Evolutionary conservation across 2,329 filamentous ascomycete species (phyloP), one percentile per base, ranked within the genome.

Genomic region (Phialophora verrucosa): DNA sequence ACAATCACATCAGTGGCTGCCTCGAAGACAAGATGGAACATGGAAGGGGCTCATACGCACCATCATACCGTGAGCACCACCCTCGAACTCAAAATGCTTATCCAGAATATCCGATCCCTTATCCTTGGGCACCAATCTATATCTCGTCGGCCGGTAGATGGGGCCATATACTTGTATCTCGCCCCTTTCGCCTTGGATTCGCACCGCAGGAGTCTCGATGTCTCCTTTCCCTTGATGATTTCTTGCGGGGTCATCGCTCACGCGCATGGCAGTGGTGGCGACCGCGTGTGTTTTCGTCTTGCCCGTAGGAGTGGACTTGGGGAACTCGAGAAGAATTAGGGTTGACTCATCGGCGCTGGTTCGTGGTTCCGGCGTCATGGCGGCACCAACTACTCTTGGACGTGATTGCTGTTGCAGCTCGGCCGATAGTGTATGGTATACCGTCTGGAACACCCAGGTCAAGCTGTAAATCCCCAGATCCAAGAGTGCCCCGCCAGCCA

Each of bases 381-480:
- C 85, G 75, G 77, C 91, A 85, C 73, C 92, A 90, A 78, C 55
- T 17, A 66, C 59, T 10, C 80, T 77, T 38, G 77, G 83, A 1
- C 89, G 84, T 44, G 42, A 53, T 53, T 63, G 58, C 29, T 62
- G 25, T 56, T 51, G 31, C 35, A 64, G 47, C n/a, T 59, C 58
- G 10, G 63, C 27, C 32, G 64, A 62, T 74, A 93, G 90, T 3
- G 91, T 87, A 77, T 93, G 91, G 58, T 69, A 74, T 62, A 71
- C 66, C 23, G 66, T 73, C 70, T 73, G 64, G 80, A 96, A 96
- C 32, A 96, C 85, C 93, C 93, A 97, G 31, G 92, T 96, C 68
- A 97, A 80, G 54, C 91, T 87, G 81, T 97, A 97, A 78, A 97
- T 90, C 68, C 93, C 93, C 65, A 97, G 78, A 77, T 97, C 93